phyloP scores from a whole-genome alignment of 2,329 filamentous ascomycete species.

The Chrysoporthe deuterocubensis region DNA sequence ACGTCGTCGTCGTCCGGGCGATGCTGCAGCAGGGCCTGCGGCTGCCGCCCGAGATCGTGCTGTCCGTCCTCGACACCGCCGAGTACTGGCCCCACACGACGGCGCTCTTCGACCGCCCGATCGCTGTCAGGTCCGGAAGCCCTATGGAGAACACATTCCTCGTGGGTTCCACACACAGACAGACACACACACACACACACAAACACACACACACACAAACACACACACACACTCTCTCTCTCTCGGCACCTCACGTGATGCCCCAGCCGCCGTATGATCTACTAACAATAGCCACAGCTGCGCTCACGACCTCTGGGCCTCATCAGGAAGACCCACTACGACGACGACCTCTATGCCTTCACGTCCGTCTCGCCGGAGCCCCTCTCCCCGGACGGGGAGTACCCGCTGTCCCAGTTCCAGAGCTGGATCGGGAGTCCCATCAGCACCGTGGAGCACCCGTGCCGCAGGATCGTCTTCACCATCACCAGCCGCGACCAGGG shows the following conservation, averaged over 20 bases:
- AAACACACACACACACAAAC: too few relatives aligned
- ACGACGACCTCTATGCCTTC: slow-evolving; percentile 31
- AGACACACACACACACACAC: too few relatives aligned
- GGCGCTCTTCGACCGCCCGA: slow-evolving; percentile 34
- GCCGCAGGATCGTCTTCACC: slow-evolving; percentile 65
- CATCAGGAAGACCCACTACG: slow-evolving; percentile 35
- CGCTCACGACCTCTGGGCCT: slow-evolving; percentile 48
- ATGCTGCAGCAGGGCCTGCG: slow-evolving; percentile 48
- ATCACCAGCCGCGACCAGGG: slow-evolving; percentile 64
- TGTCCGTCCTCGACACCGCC: slow-evolving; percentile 60
- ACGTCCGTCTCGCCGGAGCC: slow-evolving; percentile 24
- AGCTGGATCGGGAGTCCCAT: slow-evolving; percentile 45
- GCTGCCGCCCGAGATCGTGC: slow-evolving; percentile 60
- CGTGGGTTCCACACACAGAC: slow-evolving; percentile 36
- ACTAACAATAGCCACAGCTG: slow-evolving; percentile 37
- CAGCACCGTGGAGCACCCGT: slow-evolving; percentile 51
- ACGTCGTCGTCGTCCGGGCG: slow-evolving; percentile 54
- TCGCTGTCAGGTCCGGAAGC: slow-evolving; percentile 7
- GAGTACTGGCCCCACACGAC: slow-evolving; percentile 65
- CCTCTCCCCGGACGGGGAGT: slow-evolving; percentile 34
- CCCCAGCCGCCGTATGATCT: neutral
- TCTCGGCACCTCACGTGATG: neutral
- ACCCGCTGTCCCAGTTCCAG: slow-evolving; percentile 39
- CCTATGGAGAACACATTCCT: slow-evolving; percentile 44
- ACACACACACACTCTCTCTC: too few relatives aligned